A percentile compares a stretch with the other conserved stretches of the same genome.
Conservation (phyloP, 2,329 filamentous ascomycete genomes). For the Xylaria sp. region DNA sequence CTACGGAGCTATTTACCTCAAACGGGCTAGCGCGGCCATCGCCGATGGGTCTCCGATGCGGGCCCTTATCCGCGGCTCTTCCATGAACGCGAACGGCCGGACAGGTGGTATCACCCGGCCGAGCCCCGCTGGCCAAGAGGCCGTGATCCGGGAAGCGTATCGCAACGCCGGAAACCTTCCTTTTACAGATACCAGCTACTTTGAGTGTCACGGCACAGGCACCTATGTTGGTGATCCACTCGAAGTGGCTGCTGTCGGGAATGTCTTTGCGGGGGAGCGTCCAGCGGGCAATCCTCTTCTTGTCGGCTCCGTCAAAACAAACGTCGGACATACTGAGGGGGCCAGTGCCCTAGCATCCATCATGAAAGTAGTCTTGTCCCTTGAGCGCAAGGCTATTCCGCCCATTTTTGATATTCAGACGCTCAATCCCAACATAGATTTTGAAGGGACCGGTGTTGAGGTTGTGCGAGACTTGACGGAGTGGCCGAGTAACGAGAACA, state of each 20-base stretch:
- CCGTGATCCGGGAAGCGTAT: conserved; percentile 42
- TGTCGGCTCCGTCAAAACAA: conserved; percentile 40
- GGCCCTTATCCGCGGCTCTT: conserved; percentile 39
- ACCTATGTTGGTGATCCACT: conserved; percentile 55
- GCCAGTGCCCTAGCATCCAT: conserved; percentile 45
- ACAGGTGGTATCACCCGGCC: conserved; percentile 42
- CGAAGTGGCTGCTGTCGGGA: conserved; percentile 52
- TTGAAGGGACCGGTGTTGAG: conserved; percentile 32
- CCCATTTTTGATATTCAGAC: conserved; percentile 42
- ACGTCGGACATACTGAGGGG: conserved; percentile 43
- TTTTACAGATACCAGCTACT: conserved; percentile 33
- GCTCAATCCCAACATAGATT: conserved; percentile 45
- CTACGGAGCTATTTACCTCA: conserved; percentile 40
- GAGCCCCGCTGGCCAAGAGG: conserved; percentile 38
- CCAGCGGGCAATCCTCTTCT: conserved; percentile 39
- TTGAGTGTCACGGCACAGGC: conserved; percentile 51
- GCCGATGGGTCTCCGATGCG: conserved; percentile 32
- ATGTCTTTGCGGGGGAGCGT: conserved; percentile 29
- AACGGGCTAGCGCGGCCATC: conserved; percentile 31
- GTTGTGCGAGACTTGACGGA: conserved; percentile 1
- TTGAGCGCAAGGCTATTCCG: conserved; percentile 47
- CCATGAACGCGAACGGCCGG: conserved; percentile 43
- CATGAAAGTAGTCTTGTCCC: conserved; percentile 42
- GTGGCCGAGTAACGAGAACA: conserved; percentile 40
- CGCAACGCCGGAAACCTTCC: conserved; percentile 35